Evolutionary conservation across 805 yeast species (phyloP), one percentile per base, ranked within the genome.

Genomic region (Pichia exigua): DNA sequence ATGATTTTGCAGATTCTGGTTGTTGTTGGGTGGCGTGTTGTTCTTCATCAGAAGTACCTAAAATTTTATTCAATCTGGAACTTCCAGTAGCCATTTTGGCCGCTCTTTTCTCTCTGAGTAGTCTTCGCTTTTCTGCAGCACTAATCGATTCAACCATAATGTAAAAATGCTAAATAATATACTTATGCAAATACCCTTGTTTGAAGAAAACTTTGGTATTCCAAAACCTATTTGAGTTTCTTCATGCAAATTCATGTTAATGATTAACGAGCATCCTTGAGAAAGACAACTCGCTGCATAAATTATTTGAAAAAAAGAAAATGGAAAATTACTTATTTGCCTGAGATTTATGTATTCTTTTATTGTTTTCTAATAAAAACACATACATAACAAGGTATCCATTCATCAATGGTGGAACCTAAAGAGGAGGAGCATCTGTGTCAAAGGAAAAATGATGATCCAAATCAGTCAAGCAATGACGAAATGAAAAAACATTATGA

Each of bases 101-200:
- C 44, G 78, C 82, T 61, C 89, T 74, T 61, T 85, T 74, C 61
- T 83, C 87, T 52, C 87, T 73, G 44, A 83, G 65, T 22, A 81
- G 58, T 49, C 71, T 71, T 60, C 81, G 77, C 65, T 76, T 81
- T 57, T 82, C 87, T 42, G 80, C 82, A 9, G 79, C 82, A 35
- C 74, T 65, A 28, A 77, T 30, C 38, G 67, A 73, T 47, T 74
- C 65, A 5, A 39, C 12, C 51, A 45, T 48, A n/a, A n/a, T 35
- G 4, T 17, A 24, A 7, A 11, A 17, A n/a, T 17, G 5, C 20
- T 35, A 35, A 35, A 8, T 15, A 35, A 17, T 17, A 17, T 17
- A 17, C 20, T 35, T 42, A 39, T n/a, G 12, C 30, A 27, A 32
- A 45, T 26, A 35, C 3, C 35, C 13, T n/a, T 15, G 35, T 24